Evolutionary conservation across 257 asterid species (phyloP).

Genomic region (Fraxinus excelsior): DNA sequence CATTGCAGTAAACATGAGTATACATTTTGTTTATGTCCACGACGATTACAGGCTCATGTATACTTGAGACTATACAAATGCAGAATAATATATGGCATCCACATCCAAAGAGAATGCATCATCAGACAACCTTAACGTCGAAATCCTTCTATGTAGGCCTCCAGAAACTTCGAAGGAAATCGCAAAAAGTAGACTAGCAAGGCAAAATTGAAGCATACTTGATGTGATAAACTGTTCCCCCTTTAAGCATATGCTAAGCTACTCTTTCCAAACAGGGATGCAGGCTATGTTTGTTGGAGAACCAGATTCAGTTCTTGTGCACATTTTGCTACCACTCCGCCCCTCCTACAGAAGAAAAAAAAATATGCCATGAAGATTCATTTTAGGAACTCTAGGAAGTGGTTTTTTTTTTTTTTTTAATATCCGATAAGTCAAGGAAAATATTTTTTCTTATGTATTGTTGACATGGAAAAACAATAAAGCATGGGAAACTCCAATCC

Average conservation of each 20-base stretch:
- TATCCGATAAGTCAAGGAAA: background rate
- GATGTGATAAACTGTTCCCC: background rate
- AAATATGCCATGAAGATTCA: no score
- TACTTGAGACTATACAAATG: conserved; percentile 19
- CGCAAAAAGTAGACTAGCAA: background rate
- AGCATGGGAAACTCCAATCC: background rate
- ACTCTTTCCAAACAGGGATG: conserved; percentile 10
- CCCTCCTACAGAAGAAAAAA: conserved; percentile 56
- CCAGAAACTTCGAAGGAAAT: background rate
- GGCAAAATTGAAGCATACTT: conserved; percentile 34
- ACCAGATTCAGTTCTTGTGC: conserved; percentile 77
- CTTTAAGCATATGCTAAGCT: conserved; percentile 21
- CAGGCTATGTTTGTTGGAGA: conserved; percentile 60
- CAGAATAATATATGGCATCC: background rate
- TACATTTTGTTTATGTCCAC: conserved; percentile 9
- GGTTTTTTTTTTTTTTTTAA: background rate
- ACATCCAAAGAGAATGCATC: background rate
- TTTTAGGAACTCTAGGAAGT: background rate
- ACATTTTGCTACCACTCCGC: conserved; percentile 68
- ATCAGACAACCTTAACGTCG: background rate
- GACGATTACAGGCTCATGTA: conserved; percentile 8
- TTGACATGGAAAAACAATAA: background rate
- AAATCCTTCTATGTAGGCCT: background rate
- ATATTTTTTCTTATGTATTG: background rate
- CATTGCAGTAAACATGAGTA: background rate